A percentile compares a stretch with the other conserved stretches of the same genome.
Evolutionary conservation across 495 filamentous ascomycete species (phyloP).

Genomic region (Trichodelitschia bisporula): DNA sequence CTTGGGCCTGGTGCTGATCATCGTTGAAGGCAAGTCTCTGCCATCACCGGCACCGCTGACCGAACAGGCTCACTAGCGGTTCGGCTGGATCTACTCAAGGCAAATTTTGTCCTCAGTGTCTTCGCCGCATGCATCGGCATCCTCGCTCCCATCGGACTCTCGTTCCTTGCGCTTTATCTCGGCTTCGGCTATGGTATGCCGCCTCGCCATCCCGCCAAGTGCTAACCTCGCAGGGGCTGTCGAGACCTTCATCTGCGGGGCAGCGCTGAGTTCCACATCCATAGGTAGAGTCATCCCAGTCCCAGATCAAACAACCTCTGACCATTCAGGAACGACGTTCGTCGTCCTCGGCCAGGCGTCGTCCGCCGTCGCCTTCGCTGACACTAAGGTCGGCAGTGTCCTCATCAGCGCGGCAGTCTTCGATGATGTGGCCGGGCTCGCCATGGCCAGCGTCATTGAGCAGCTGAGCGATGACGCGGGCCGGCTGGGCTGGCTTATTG

Average conservation of each 20-base stretch:
- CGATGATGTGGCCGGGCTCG: not conserved
- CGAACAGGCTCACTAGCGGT: slow-evolving; percentile 3
- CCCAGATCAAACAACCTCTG: too few species aligned
- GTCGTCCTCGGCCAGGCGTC: not conserved
- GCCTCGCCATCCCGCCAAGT: too few species aligned
- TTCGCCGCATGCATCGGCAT: slow-evolving; percentile 2
- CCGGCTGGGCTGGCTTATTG: slow-evolving; percentile 3
- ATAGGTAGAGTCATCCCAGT: too few species aligned
- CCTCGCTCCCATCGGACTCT: slow-evolving; percentile 3
- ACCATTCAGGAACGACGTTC: too few species aligned
- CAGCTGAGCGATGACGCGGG: not conserved
- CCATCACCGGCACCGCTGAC: too few species aligned
- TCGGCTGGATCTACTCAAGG: slow-evolving; percentile 3
- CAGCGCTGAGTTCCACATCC: not conserved
- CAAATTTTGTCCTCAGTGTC: slow-evolving; percentile 3
- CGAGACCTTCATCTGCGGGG: slow-evolving; percentile 1
- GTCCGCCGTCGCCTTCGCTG: not conserved
- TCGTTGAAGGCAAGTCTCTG: slow-evolving; percentile 2
- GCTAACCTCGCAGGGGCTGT: too few species aligned
- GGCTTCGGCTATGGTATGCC: slow-evolving; percentile 3
- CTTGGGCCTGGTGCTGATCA: slow-evolving; percentile 5
- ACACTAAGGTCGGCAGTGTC: not conserved
- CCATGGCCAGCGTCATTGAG: not conserved
- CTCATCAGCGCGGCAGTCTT: not conserved
- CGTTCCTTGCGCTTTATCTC: slow-evolving; percentile 3